Evolutionary conservation across 495 filamentous ascomycete species (phyloP).

Genomic region (Podospora bellae-mahoneyi): DNA sequence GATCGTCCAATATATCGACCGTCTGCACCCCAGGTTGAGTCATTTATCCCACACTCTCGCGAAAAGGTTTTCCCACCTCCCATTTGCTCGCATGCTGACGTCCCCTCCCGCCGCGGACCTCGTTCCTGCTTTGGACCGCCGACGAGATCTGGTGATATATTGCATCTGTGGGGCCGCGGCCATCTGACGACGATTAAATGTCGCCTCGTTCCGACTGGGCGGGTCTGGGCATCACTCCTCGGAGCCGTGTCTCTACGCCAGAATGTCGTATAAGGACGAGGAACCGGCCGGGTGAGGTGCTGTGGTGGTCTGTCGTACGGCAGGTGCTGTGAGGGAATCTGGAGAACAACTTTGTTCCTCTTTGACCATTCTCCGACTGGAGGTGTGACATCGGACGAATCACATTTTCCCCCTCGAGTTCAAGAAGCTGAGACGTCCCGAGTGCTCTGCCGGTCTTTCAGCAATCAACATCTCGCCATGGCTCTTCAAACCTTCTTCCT

Average conservation of each 20-base stretch:
- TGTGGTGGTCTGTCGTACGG: slow-evolving; percentile 1
- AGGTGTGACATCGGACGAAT: not conserved
- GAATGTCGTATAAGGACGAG: slow-evolving; percentile 18
- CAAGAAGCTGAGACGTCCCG: not conserved
- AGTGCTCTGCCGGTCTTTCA: not conserved
- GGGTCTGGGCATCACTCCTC: not conserved
- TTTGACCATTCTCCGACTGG: not conserved
- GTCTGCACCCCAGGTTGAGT: slow-evolving; percentile 20
- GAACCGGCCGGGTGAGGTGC: not conserved
- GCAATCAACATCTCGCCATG: slow-evolving; percentile 12
- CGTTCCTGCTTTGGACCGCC: slow-evolving; percentile 13
- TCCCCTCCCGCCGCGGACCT: slow-evolving; percentile 12
- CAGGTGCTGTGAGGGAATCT: not conserved
- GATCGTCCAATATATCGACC: slow-evolving; percentile 12
- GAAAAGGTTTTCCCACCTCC: slow-evolving; percentile 16
- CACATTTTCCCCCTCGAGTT: not conserved
- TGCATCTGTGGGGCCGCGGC: not conserved
- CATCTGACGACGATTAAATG: slow-evolving; percentile 1
- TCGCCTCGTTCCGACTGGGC: slow-evolving; percentile 29
- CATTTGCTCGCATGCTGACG: slow-evolving; percentile 12
- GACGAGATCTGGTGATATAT: not conserved
- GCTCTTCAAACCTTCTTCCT: slow-evolving; percentile 11
- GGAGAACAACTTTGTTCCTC: not conserved
- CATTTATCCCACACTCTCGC: slow-evolving; percentile 24
- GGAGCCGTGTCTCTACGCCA: not conserved